Percentiles rank a stretch among this genome's conserved stretches.
These are phyloP conservation scores for Penicillium soppii DNA, from an alignment of 495 filamentous ascomycete genomes.

Conservation along the genomic window DNA sequence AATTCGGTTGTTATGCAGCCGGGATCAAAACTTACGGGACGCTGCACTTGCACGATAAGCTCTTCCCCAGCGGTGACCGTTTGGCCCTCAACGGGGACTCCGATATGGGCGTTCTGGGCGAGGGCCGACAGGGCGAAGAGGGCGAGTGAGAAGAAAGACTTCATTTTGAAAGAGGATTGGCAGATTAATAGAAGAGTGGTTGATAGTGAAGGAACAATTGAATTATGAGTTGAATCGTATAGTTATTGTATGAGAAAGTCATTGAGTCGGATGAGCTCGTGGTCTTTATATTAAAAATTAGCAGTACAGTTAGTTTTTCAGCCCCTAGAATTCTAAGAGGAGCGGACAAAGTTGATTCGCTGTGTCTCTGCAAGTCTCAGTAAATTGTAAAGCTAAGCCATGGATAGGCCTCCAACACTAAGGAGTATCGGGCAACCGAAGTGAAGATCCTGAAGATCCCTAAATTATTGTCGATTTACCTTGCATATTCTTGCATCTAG, in stretches of 20 bases:
- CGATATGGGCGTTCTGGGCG: constrained; percentile 64
- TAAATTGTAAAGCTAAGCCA: not conserved
- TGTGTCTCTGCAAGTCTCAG: constrained; percentile 1
- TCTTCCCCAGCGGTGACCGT: constrained; percentile 19
- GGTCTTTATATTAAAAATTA: not conserved
- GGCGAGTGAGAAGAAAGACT: constrained; percentile 21
- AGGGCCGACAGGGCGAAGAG: constrained; percentile 48
- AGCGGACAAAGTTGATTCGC: not conserved
- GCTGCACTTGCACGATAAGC: constrained; percentile 31
- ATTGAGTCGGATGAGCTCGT: not conserved
- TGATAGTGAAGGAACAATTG: not conserved
- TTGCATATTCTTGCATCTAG: constrained; percentile 4
- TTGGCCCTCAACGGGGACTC: constrained; percentile 50
- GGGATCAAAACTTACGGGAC: constrained; percentile 23
- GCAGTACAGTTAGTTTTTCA: not conserved
- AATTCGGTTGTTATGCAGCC: not conserved
- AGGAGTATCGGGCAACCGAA: not conserved
- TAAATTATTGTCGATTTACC: constrained; percentile 4
- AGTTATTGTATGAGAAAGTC: not conserved
- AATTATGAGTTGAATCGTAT: not conserved
- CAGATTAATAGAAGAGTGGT: not conserved
- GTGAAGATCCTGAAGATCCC: not conserved
- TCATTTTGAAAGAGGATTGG: constrained; percentile 18
- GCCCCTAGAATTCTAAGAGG: not conserved
- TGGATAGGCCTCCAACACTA: constrained; percentile 1